Evolutionary conservation across 106 monocot species (phyloP).

Genomic region (Acorus calamus): DNA sequence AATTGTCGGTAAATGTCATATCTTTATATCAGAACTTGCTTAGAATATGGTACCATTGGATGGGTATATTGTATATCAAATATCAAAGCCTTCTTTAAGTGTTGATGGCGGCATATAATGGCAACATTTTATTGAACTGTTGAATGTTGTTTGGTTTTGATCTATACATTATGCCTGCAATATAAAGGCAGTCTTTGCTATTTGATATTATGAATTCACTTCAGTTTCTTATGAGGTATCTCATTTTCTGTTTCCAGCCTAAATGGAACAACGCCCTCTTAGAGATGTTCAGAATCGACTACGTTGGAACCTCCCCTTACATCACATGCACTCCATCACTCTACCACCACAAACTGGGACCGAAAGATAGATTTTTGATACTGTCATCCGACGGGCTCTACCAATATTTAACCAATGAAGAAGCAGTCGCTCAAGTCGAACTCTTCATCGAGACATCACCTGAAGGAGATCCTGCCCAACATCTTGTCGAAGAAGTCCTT

Average conservation of each 20-base stretch:
- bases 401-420: constrained; percentile 88
- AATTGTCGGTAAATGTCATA: too few species aligned
- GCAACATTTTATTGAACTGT: too few species aligned
- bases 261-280: constrained; percentile 92
- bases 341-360: constrained; percentile 45
- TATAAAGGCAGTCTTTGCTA: too few species aligned
- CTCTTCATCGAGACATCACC: constrained; percentile 58
- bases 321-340: constrained; percentile 76
- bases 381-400: constrained; percentile 91
- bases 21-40: too few species aligned
- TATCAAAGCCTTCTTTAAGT: too few species aligned
- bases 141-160: too few species aligned
- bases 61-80: too few species aligned
- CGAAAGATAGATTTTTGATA: constrained; percentile 58
- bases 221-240: too few species aligned
- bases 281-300: constrained; percentile 86
- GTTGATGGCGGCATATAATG: too few species aligned
- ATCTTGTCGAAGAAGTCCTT: constrained; percentile 53
- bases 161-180: too few species aligned
- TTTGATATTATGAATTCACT: too few species aligned
- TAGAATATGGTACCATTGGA: too few species aligned
- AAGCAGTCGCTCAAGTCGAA: constrained; percentile 64
- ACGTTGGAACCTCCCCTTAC: constrained; percentile 80
- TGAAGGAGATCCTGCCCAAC: constrained; percentile 73
- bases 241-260: constrained; percentile 34